Base-by-base conservation (phyloP, 495 filamentous ascomycete genomes). In the Daldinia childiae region DNA sequence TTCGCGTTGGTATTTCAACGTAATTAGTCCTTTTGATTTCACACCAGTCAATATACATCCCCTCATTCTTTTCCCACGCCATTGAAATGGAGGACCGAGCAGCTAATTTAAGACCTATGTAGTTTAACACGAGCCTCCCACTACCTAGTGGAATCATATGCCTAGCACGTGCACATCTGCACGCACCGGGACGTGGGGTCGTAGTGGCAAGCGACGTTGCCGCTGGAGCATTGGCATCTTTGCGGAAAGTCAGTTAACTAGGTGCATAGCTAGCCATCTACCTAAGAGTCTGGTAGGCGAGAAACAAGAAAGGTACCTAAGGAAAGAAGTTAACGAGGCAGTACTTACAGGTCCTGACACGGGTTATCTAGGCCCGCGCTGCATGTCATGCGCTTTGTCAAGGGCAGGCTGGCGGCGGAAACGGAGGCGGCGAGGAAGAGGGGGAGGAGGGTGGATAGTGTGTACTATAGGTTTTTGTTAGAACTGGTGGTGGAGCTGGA, bases 111-210 rank as follows among this genome's bases (percentile, higher is more conserved):
- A 41, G n/a, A 41, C 6, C n/a, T n/a, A 7, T 41, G 5, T 17
- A 17, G 5, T 7, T 0, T 36, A 41, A 41, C n/a, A 2, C 4
- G 3, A 1, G 9, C 41, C 19, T 21, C 17, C 43, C 43, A 11
- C 7, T 0, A 24, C 17, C 17, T 24, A 7, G 3, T 11, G 12
- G 9, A 21, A 21, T 1, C 8, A 48, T 48, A 21, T 24, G 39
- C 19, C 29, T 61, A 56, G 36, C 73, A 76, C 14, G 1, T 55
- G 32, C 73, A 76, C 73, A 76, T 76, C 41, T 73, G 66, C 12
- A 62, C 45, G 38, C 73, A 76, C 4, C 70, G 70, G 36, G 62
- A 66, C 17, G 73, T 70, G 0, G 73, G 73, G 63, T 76, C 73
- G 3, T 59, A 63, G 41, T 76, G 73, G 63, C 73, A 76, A n/a